A percentile compares a stretch with the other conserved stretches of the same genome.
phyloP scores from a whole-genome alignment of 768 basidiomycete genomes.

The Mycena olivaceomarginata region DNA sequence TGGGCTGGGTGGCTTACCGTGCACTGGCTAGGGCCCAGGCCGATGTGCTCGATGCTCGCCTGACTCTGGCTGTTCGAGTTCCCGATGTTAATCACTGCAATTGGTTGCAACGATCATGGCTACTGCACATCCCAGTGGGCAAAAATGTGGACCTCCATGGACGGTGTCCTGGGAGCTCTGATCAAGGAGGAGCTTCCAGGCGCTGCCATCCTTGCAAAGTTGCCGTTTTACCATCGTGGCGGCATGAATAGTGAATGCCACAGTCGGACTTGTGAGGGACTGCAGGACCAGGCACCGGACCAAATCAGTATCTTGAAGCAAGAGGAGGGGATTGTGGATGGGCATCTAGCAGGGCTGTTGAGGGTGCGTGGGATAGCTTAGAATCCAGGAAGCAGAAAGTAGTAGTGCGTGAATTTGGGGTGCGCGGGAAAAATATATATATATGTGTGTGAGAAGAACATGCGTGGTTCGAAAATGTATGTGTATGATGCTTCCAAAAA shows the following conservation, averaged over 20 bases:
- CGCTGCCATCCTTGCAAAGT: neutral
- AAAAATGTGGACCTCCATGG: neutral
- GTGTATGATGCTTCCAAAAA: no score
- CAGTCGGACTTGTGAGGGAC: neutral
- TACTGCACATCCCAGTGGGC: neutral
- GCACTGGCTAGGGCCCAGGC: constrained; percentile 23
- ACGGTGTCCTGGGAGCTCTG: constrained; percentile 15
- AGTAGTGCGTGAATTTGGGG: neutral
- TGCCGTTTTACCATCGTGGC: neutral
- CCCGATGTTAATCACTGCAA: neutral
- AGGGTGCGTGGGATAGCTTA: neutral
- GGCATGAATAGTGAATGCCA: constrained; percentile 12
- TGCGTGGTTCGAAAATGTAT: no score
- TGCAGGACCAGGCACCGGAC: neutral
- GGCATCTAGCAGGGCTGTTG: neutral
- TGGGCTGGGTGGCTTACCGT: constrained; percentile 14
- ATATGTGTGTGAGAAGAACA: no score
- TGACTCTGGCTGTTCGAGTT: neutral
- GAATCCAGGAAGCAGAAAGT: neutral
- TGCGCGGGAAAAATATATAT: neutral
- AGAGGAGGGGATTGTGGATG: constrained; percentile 23
- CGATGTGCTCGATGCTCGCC: neutral
- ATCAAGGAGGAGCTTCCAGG: constrained; percentile 19
- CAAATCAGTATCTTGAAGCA: constrained; percentile 15
- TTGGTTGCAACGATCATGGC: constrained; percentile 1